Base-by-base conservation (phyloP, 2,329 filamentous ascomycete species). In the Trichoderma sp. region DNA sequence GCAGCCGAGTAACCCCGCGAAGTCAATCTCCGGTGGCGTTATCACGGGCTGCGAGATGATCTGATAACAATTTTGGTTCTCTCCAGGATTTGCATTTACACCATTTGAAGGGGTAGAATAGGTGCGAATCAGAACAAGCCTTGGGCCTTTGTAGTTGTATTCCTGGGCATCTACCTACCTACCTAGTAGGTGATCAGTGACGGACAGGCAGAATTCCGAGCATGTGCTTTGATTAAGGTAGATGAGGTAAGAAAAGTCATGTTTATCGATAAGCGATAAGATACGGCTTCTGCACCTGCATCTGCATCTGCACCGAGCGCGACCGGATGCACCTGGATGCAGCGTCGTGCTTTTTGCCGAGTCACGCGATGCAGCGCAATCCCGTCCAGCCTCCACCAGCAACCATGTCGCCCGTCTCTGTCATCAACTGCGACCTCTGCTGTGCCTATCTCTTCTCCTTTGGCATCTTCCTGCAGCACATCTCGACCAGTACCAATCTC, bases 391-490 rank as follows among this genome's bases (percentile, higher is more conserved):
- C 48, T 62, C 59, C 59, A 54, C 54, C 54, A 47, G 50, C 44
- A 62, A 57, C 43, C 61, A 65, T 65, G 63, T 50, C 61, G 10
- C 41, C 63, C 7, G 30, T n/a, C 21, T 52, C 56, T 26, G 34
- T 28, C 39, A 59, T 52, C 19, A 68, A 73, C 55, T 78, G 77
- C 67, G 69, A 75, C 21, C 61, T 65, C 21, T 69, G 72, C 56
- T 77, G 77, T 64, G 75, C 74, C 28, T 66, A 76, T 28, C 70
- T 78, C 58, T 72, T 78, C 26, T 76, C 76, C 5, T 73, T 78
- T 65, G 77, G 74, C 41, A 74, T 78, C 30, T 66, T 77, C 21
- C 71, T 78, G 5, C 77, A 78, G 41, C 63, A 74, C 43, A 63
- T 78, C 15, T 73, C 75, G 10, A 73, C 72, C 12, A 67, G 69